Evolutionary conservation across 202 grass and related monocot genomes (phyloP).

Genomic region (Hordeum pubiflorum): DNA sequence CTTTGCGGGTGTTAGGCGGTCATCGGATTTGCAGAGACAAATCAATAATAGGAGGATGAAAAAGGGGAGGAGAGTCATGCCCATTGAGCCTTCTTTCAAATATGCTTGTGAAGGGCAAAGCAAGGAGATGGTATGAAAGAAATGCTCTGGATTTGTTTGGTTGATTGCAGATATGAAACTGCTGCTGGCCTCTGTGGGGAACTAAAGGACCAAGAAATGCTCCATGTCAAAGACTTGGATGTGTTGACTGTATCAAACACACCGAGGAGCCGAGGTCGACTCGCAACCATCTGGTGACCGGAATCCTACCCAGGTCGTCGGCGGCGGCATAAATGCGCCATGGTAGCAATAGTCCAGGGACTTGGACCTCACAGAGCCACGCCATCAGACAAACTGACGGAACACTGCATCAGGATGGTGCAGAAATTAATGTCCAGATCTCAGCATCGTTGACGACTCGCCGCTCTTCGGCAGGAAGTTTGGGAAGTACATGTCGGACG

Average conservation of each 20-base stretch:
- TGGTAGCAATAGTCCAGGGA: not conserved
- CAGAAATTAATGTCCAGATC: not conserved
- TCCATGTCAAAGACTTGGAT: not conserved
- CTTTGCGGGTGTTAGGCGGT: slow-evolving; percentile 14
- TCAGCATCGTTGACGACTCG: not conserved
- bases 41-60: not conserved
- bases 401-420: too few relatives aligned
- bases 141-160: not conserved
- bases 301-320: too few relatives aligned
- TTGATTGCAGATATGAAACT: not conserved
- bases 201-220: not conserved
- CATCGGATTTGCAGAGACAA: slow-evolving; percentile 9
- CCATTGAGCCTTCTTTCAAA: not conserved
- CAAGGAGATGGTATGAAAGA: not conserved
- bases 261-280: not conserved
- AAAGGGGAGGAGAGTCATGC: not conserved
- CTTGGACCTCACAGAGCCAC: not conserved
- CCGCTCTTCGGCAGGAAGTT: not conserved
- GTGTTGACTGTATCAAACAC: not conserved
- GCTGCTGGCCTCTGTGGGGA: not conserved
- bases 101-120: not conserved
- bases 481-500: not conserved
- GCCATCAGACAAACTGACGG: too few relatives aligned
- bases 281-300: not conserved
- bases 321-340: not conserved